These are phyloP conservation scores for Fraxinus xanthoxyloides DNA, from an alignment of 305 asterid genomes.

Conservation along the genomic window DNA sequence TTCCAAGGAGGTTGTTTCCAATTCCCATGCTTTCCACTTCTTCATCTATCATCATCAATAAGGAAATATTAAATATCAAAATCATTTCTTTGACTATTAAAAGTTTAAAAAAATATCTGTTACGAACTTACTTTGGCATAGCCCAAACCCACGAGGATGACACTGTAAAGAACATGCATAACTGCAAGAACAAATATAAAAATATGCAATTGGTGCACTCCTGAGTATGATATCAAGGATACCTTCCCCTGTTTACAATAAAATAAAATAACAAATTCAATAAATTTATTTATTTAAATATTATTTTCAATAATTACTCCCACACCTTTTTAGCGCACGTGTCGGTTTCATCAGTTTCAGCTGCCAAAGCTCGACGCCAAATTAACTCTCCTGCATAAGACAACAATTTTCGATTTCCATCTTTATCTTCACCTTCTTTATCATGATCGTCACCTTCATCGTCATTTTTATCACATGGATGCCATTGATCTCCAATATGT, in stretches of 20 bases:
- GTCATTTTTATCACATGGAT: constrained; percentile 41
- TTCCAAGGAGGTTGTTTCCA: constrained; percentile 62
- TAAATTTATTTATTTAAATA: not conserved
- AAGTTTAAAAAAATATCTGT: not conserved
- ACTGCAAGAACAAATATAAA: constrained; percentile 69
- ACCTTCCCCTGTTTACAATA: constrained; percentile 38
- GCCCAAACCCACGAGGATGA: constrained; percentile 45
- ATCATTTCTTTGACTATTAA: not conserved
- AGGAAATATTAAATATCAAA: not conserved
- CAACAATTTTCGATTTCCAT: constrained; percentile 31
- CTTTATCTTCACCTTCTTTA: constrained; percentile 8
- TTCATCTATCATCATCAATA: constrained; percentile 42
- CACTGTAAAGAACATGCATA: constrained; percentile 65
- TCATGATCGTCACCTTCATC: not conserved
- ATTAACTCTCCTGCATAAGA: constrained; percentile 34
- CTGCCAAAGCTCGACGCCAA: constrained; percentile 47
- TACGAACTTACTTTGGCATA: constrained; percentile 55
- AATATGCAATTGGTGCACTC: constrained; percentile 69
- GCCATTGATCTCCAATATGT: constrained; percentile 50
- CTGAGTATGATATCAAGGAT: constrained; percentile 53
- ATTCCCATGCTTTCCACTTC: constrained; percentile 76
- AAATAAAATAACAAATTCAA: not conserved
- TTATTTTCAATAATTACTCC: not conserved
- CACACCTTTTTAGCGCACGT: constrained; percentile 35
- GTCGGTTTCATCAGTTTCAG: constrained; percentile 26